Conservation (phyloP, 2,329 filamentous ascomycete species). For the Xylariaceae sp. region DNA sequence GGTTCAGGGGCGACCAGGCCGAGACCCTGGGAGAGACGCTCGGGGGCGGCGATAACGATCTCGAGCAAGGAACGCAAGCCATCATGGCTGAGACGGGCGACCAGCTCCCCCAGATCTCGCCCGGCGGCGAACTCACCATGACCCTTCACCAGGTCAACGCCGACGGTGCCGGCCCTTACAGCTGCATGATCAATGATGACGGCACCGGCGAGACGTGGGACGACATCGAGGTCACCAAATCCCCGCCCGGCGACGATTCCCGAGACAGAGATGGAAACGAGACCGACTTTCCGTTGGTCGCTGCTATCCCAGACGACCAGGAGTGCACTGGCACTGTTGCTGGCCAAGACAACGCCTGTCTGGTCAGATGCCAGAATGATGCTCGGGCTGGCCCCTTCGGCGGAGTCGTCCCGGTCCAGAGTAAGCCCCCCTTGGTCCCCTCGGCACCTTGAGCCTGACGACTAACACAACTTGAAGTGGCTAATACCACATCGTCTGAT, state of each 20-base stretch:
- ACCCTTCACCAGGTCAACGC: conserved; percentile 69
- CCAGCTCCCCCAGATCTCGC: conserved; percentile 60
- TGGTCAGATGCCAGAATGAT: conserved; percentile 64
- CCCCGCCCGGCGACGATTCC: conserved; percentile 54
- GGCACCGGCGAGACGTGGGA: conserved; percentile 58
- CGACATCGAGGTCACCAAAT: conserved; percentile 56
- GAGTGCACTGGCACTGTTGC: conserved; percentile 63
- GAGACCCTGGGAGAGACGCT: conserved; percentile 62
- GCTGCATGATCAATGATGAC: conserved; percentile 65
- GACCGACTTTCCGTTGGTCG: conserved; percentile 56
- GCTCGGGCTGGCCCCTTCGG: conserved; percentile 65
- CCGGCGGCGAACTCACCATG: conserved; percentile 61
- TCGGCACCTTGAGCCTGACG: conserved; percentile 23
- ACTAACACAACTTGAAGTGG: conserved; percentile 29
- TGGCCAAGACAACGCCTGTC: conserved; percentile 61
- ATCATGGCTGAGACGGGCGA: conserved; percentile 62
- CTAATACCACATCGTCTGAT: conserved; percentile 24
- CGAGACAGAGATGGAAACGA: conserved; percentile 47
- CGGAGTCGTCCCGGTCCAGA: conserved; percentile 61
- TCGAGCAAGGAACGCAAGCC: conserved; percentile 57
- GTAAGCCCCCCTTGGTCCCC: conserved; percentile 20
- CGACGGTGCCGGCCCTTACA: conserved; percentile 68
- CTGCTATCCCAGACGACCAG: conserved; percentile 57
- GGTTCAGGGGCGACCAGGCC: conserved; percentile 58
- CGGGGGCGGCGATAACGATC: conserved; percentile 56